Base-by-base conservation (phyloP, 1,139 yeast species). In the Pneumocystis wakefieldiae region DNA sequence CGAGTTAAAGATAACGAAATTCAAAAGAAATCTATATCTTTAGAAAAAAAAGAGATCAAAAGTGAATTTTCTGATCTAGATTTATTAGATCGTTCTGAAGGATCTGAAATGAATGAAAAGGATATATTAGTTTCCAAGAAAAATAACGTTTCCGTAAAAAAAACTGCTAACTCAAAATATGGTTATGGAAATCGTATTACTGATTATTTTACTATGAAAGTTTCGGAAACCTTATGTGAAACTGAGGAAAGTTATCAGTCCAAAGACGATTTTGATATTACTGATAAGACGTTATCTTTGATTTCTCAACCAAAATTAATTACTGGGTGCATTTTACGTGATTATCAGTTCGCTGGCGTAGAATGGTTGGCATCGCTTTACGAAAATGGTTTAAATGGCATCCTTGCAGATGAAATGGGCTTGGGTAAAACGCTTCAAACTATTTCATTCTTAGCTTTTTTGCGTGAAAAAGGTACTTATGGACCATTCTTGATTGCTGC, bases 341-440 rank as follows among this genome's bases (percentile, higher is more conserved):
- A 83, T 39, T 91, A 92, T 71, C 98, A 92, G 73, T 73, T 89
- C 36, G 92, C 87, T 64, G 98, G 97, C 0, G 80, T 91, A 64
- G 91, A 88, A 68, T 92, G 97, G 97, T 76, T 92, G 62, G 81
- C 85, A 14, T 86, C 96, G 0, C 76, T 92, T 38, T 92, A 86
- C 72, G 95, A 91, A 72, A 92, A 92, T 73, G 98, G 97, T 0
- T 77, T 92, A 41, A 92, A 92, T 74, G 98, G 98, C 2, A 90
- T 92, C 42, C 76, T 92, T 38, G 97, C 97, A 0, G 97, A 92
- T 74, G 97, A 64, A 91, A 92, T 91, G 97, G 97, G 97, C 0
- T 76, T 90, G 57, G 97, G 98, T n/a, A 91, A 91, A 71, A 92
- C 97, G 0, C 74, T 91, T 14, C 96, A 91, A 72, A 86, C 94